Evolutionary conservation across 805 yeast species (phyloP), one percentile per base, ranked within the genome.

Genomic region (Kockiozyma suomiensis): DNA sequence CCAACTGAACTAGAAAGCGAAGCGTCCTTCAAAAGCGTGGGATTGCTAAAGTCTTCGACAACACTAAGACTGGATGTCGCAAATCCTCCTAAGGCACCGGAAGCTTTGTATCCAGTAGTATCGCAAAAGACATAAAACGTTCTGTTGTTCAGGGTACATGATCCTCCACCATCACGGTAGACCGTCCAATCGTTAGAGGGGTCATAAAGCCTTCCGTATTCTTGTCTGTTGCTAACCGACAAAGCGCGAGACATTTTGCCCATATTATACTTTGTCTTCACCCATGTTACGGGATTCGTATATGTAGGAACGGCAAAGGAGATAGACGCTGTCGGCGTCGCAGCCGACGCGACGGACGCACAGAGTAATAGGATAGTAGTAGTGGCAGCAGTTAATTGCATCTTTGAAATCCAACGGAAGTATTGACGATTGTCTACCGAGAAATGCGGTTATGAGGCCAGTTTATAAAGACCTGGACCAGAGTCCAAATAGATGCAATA

Each of bases 131-230:
- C 32, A 50, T 47, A 60, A 47, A 62, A 49, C 19, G 64, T 60
- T 52, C 60, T 57, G 50, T 62, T 60, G 40, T 28, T 12, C 17
- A 62, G 30, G 12, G 56, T 21, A 46, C 66, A 62, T 4, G 59
- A 48, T n/a, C 66, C 66, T 17, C 65, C 65, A 23, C 59, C 64
- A 38, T 62, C 66, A 32, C 66, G 58, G 51, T 50, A 62, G 12
- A 60, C 28, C 15, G 10, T 4, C 50, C 38, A 62, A 8, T 52
- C 40, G 49, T 52, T 51, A 35, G 26, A 32, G 35, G 50, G 40
- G 54, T 62, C 66, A 8, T 43, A 26, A 23, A 60, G 41, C 23
- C 25, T 38, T n/a, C 58, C 65, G 28, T 26, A 51, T 21, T 48
- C 55, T 26, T 28, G 13, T 15, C 32, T 48, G 2, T 49, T 33